A percentile compares a stretch with the other conserved stretches of the same genome.
phyloP scores from a whole-genome alignment of 2,329 filamentous ascomycete genomes.

The Chaetomium sp. region DNA sequence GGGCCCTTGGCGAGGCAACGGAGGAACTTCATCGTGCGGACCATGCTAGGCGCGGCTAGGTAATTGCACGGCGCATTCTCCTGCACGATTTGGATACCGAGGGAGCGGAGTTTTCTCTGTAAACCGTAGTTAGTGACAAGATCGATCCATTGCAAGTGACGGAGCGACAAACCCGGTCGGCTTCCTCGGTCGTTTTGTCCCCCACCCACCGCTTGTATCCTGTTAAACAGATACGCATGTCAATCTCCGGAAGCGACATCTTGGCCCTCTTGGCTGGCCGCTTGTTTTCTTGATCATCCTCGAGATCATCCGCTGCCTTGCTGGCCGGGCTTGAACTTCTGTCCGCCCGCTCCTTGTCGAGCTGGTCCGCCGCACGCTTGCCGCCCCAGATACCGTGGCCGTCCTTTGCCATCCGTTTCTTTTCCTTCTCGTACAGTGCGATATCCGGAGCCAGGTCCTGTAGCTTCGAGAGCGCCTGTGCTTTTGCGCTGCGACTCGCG shows the following conservation, averaged over 20 bases:
- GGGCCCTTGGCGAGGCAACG: constrained; percentile 81
- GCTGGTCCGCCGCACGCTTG: constrained; percentile 61
- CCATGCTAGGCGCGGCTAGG: constrained; percentile 81
- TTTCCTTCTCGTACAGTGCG: constrained; percentile 88
- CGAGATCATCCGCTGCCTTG: constrained; percentile 39
- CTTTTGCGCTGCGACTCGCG: constrained; percentile 84
- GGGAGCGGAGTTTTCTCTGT: constrained; percentile 75
- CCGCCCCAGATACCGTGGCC: constrained; percentile 61
- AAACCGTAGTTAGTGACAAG: constrained; percentile 4
- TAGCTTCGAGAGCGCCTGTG: constrained; percentile 74
- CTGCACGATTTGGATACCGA: constrained; percentile 79
- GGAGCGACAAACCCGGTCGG: constrained; percentile 68
- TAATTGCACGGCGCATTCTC: constrained; percentile 79
- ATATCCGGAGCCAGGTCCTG: constrained; percentile 82
- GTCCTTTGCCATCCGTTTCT: constrained; percentile 66
- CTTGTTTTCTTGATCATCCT: constrained; percentile 51
- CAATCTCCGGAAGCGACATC: constrained; percentile 63
- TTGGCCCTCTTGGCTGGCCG: constrained; percentile 65
- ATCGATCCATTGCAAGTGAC: background rate
- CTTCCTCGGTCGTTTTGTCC: constrained; percentile 71
- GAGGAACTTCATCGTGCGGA: constrained; percentile 93
- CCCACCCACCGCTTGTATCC: constrained; percentile 82
- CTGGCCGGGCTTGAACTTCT: constrained; percentile 45
- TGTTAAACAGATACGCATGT: constrained; percentile 78
- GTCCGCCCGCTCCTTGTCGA: constrained; percentile 52